Base-by-base conservation (phyloP, 805 yeast genomes). In the Phaffomyces antillensis region DNA sequence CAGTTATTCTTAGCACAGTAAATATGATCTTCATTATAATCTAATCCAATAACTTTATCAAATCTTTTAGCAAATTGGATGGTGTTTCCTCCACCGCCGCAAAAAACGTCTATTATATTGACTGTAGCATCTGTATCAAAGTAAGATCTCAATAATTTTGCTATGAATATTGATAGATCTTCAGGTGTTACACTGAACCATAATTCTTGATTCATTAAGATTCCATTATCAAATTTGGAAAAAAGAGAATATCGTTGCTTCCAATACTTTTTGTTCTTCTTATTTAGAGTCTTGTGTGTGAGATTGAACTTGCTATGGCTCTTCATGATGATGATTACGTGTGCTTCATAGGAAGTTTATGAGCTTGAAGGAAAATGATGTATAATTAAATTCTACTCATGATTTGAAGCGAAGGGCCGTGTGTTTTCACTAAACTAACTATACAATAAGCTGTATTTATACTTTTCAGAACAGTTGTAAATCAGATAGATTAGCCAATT, bases 101-200 rank as follows among this genome's bases (percentile, higher is more conserved):
- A 81, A 54, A 86, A 86, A 2, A 85, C 72, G 56, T 88, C 96
- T 41, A 44, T 40, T 12, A 32, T 38, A 12, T 26, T 37, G 13
- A 44, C 20, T 18, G 10, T 16, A 4, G 15, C 36, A 34, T 34
- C 36, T 9, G 15, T n/a, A 9, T 11, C 16, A 20, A 56, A 59
- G 46, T 81, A 71, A 15, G 73, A 70, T 41, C 66, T 61, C 16
- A 81, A 62, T 45, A 77, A 72, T 43, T 72, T 69, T 0, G 89
- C 83, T 0, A 74, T 62, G 53, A 77, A 79, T 7, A 66, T 63
- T 1, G 96, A 93, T 1, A 86, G 66, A 2, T 61, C 55, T 56
- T 90, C 97, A 0, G 96, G 90, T 0, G 98, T 90, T 6, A 88
- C 96, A 45, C 91, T 82, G 61, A 72, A 90, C 93, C 96, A 86